These are phyloP conservation scores for Rhizopogon salebrosus DNA, from an alignment of 768 basidiomycete genomes.

Conservation along the genomic window DNA sequence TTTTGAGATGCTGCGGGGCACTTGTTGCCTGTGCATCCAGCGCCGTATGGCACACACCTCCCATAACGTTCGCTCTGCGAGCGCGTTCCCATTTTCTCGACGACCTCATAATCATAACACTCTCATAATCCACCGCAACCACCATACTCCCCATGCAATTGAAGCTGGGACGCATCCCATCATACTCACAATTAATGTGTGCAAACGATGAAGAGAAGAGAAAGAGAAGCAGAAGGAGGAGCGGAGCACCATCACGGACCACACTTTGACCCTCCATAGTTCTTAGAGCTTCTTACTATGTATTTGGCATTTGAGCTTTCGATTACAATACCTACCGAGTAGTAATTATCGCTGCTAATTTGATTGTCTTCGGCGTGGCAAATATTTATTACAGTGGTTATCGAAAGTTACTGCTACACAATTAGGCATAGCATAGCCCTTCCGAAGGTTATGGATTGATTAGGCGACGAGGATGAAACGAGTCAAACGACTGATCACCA, in stretches of 20 bases:
- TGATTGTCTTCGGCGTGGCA: background rate
- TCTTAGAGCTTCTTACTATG: background rate
- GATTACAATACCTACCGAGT: background rate
- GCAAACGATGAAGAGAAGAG: background rate
- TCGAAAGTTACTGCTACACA: background rate
- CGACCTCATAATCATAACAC: background rate
- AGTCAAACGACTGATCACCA: background rate
- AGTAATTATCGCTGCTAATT: background rate
- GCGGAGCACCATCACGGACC: background rate
- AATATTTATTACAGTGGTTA: background rate
- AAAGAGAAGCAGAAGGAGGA: background rate
- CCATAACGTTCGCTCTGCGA: background rate
- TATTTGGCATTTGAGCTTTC: background rate
- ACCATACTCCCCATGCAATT: background rate
- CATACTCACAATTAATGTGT: background rate
- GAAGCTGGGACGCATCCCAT: background rate
- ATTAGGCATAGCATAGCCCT: too few species aligned
- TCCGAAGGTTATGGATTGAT: too few species aligned
- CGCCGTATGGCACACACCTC: background rate
- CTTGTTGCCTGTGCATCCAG: background rate
- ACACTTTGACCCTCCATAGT: background rate
- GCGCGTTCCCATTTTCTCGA: background rate
- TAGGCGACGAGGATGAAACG: too few species aligned
- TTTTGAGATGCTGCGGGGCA: slow-evolving; percentile 34
- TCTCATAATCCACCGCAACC: background rate